These are phyloP conservation scores for Rhynchospora tenuis DNA, from an alignment of 176 grass and related monocot species.

Conservation along the genomic window DNA sequence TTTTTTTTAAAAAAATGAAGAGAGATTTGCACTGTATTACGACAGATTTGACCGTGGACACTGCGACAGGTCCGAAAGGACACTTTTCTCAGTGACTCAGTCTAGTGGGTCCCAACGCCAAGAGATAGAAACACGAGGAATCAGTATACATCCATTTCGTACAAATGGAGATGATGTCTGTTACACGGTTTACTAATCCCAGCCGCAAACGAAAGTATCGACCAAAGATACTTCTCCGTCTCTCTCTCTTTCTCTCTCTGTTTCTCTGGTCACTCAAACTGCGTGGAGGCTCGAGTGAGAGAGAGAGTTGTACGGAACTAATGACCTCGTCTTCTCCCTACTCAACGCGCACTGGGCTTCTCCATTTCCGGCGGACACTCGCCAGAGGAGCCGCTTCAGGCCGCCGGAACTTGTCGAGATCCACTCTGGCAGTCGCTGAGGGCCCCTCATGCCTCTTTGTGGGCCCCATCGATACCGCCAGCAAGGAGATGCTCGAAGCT, in stretches of 20 bases:
- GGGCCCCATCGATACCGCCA: constrained; percentile 89
- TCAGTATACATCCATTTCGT: neutral
- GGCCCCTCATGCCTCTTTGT: constrained; percentile 92
- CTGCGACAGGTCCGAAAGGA: neutral
- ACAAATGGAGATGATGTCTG: neutral
- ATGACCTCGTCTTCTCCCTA: constrained; percentile 18
- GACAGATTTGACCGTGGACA: neutral
- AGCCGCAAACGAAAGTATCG: constrained; percentile 3
- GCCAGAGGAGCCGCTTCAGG: constrained; percentile 7
- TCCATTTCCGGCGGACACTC: constrained; percentile 27
- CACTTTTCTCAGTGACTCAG: neutral
- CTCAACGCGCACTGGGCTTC: constrained; percentile 20
- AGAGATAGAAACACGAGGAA: neutral
- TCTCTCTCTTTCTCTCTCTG: neutral
- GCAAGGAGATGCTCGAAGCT: constrained; percentile 89
- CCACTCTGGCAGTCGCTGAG: constrained; percentile 25
- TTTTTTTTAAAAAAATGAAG: too few relatives aligned
- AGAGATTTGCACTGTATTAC: too few relatives aligned
- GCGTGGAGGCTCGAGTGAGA: neutral
- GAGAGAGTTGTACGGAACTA: neutral
- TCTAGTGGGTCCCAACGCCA: neutral
- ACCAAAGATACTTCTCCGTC: constrained; percentile 13
- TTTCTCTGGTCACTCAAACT: neutral
- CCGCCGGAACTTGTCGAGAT: neutral
- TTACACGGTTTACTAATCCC: constrained; percentile 7